A percentile compares a stretch with the other conserved stretches of the same genome.
Evolutionary conservation across 192 early-diverging fungal species (phyloP).

Genomic region (Backusella australiensis): DNA sequence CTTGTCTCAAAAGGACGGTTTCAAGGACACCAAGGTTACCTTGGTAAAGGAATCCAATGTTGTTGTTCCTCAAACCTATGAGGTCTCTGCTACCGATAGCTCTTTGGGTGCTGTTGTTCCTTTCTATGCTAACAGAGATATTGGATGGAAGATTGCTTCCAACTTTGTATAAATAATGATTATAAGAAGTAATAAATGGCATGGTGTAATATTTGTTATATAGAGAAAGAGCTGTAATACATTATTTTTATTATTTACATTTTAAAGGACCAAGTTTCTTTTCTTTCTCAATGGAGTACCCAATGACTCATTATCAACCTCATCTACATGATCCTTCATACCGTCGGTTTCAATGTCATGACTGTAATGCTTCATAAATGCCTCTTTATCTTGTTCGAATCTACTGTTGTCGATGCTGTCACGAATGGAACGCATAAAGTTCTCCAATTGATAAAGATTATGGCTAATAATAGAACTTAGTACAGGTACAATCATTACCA

Average conservation of each 20-base stretch:
- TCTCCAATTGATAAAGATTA: slow-evolving; percentile 28
- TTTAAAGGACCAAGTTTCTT: slow-evolving; percentile 23
- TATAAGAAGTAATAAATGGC: not conserved
- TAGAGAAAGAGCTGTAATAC: not conserved
- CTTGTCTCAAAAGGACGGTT: slow-evolving; percentile 54
- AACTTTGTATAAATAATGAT: slow-evolving; percentile 17
- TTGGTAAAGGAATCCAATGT: slow-evolving; percentile 40
- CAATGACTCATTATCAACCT: slow-evolving; percentile 24
- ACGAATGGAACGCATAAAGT: slow-evolving; percentile 32
- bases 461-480: slow-evolving; percentile 13
- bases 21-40: slow-evolving; percentile 35
- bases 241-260: not conserved
- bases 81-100: slow-evolving; percentile 38
- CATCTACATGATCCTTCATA: slow-evolving; percentile 21
- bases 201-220: not conserved
- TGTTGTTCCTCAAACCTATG: slow-evolving; percentile 56
- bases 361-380: slow-evolving; percentile 30
- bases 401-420: slow-evolving; percentile 16
- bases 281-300: slow-evolving; percentile 35
- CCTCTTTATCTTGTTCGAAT: slow-evolving; percentile 17
- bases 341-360: slow-evolving; percentile 28
- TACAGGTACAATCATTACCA: too few species aligned
- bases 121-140: slow-evolving; percentile 72
- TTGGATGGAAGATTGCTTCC: slow-evolving; percentile 61
- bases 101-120: slow-evolving; percentile 71